Conservation (phyloP, 164 flowering plant species). For the Vitis rupestris region DNA sequence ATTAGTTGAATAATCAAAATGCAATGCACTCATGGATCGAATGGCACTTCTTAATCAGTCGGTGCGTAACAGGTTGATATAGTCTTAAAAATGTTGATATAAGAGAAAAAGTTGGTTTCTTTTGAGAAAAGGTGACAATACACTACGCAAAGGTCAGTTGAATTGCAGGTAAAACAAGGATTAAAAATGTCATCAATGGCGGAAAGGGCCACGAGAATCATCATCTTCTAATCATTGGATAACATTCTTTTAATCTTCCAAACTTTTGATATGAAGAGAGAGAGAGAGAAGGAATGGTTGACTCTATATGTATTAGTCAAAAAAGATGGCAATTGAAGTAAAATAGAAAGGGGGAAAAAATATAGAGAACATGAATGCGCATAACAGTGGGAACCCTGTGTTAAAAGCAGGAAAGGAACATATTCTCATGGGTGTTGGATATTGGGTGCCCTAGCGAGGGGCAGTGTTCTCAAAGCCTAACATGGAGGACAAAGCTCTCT, state of each 20-base stretch:
- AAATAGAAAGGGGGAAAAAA: not conserved
- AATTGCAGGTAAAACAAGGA: not conserved
- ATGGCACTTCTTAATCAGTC: conserved; percentile 15
- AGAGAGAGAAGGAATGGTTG: not conserved
- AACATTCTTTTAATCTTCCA: not conserved
- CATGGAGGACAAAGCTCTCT: not conserved
- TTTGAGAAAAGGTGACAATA: not conserved
- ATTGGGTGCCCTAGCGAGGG: conserved; percentile 4
- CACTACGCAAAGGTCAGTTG: not conserved
- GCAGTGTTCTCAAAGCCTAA: not conserved
- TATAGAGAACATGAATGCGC: not conserved
- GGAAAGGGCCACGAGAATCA: conserved; percentile 15
- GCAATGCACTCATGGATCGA: not conserved
- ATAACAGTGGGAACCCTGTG: not conserved
- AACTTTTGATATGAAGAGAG: no score
- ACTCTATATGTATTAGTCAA: conserved; percentile 4
- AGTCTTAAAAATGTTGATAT: no score
- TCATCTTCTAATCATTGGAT: conserved; percentile 16
- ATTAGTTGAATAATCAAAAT: not conserved
- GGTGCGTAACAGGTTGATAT: conserved; percentile 18
- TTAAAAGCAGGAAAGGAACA: conserved; percentile 3
- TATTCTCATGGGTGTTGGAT: not conserved
- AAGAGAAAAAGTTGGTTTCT: no score
- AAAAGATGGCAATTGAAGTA: conserved; percentile 5
- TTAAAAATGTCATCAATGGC: conserved; percentile 15